Evolutionary conservation across 345 rosid species (phyloP), one percentile per base, ranked within the genome.

Genomic region (Turnera subulata): DNA sequence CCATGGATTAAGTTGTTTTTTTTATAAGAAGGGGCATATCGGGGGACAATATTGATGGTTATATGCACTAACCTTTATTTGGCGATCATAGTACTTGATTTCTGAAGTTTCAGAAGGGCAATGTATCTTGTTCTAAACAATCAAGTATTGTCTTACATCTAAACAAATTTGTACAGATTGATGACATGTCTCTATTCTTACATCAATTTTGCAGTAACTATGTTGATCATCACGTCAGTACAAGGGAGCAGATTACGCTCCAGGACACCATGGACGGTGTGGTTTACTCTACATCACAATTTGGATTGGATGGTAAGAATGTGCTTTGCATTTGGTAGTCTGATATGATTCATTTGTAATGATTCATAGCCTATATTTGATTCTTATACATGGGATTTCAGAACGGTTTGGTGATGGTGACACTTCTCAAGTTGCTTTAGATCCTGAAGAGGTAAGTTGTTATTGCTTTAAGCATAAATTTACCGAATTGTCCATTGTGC

Each of bases 371-470:
- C 33, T 14, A 33, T 59, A 24, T 62, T 56, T 55, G 55, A 58
- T 44, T 14, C 24, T 32, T 50, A 42, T 4, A 26, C 5, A 12
- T 2, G 5, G 48, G 19, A 58, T 80, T 74, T 55, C 80, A 90
- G 99, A 94, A 81, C 80, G 96, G 33, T 94, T 94, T 81, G 97
- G 96, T 65, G 99, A 94, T 69, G 99, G 96, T 32, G 99, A 90
- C 59, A 75, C 95, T 67, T 80, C 95, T 79, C 96, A 94, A 66
- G 85, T 82, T 75, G 87, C 78, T 68, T 78, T 88, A 66, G 96
- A 88, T 70, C 95, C 88, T 65, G 96, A 88, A 47, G 96, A 90
- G 99, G 99, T 94, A 82, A 62, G 71, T 58, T 26, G 18, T 12
- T 62, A 37, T 1, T 45, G 33, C 35, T 26, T 65, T 33, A 20